These are phyloP conservation scores for Dorcoceras hygrometricum DNA, from an alignment of 257 asterid genomes.

Conservation along the genomic window DNA sequence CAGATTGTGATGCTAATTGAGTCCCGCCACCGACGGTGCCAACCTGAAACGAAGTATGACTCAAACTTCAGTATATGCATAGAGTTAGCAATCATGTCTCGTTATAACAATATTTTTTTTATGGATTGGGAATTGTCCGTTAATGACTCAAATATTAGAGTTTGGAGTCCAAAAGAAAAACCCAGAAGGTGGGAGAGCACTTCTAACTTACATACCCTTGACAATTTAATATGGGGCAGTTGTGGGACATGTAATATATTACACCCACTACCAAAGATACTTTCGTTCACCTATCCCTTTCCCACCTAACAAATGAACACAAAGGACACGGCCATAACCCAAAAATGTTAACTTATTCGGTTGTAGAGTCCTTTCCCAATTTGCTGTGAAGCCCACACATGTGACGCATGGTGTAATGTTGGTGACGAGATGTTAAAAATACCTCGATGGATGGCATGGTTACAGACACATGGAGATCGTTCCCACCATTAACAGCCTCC, in stretches of 20 bases:
- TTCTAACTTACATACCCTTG: not conserved
- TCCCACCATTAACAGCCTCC: conserved; percentile 81
- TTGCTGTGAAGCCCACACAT: not conserved
- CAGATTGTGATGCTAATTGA: conserved; percentile 85
- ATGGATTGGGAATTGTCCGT: no score
- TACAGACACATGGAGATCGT: conserved; percentile 84
- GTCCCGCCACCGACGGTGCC: conserved; percentile 95
- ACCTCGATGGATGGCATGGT: conserved; percentile 99
- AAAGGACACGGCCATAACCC: not conserved
- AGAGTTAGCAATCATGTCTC: no score
- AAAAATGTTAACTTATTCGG: no score
- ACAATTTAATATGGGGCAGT: not conserved
- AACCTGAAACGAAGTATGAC: conserved; percentile 41
- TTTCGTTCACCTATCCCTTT: not conserved
- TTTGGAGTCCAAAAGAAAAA: no score
- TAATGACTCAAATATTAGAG: no score
- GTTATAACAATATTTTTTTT: no score
- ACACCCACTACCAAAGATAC: not conserved
- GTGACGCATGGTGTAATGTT: not conserved
- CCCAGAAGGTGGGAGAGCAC: not conserved
- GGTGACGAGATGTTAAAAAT: conserved; percentile 16
- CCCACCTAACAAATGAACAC: not conserved
- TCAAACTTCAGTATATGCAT: not conserved
- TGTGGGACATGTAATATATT: not conserved
- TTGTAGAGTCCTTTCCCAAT: not conserved